Base-by-base conservation (phyloP, 805 yeast genomes). In the Hemisphaericaspora nanyangensis region DNA sequence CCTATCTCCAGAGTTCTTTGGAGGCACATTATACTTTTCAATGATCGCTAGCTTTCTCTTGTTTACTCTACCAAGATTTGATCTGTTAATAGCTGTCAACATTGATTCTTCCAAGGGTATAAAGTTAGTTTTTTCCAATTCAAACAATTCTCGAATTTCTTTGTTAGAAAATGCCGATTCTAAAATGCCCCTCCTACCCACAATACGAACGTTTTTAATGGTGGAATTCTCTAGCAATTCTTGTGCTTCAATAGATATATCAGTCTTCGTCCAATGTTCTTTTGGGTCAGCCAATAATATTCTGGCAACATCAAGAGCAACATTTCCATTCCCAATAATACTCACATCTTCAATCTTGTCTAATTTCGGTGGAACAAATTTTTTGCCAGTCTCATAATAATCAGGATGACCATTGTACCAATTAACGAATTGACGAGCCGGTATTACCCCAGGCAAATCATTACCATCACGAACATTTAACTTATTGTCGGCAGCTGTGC, bases 301-400 rank as follows among this genome's bases (percentile, higher is more conserved):
- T 38, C 99, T 68, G 1, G 96, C 88, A 4, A 93, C 79, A 57
- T 93, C 99, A 44, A 93, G 64, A 0, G 98, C 96, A 13, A 93
- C 99, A 56, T 93, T 93, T 33, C 99, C 99, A 59, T 90, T 91
- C 6, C 99, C 99, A n/a, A 93, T 75, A 24, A 93, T 82, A 0
- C 84, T 77, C 1, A 88, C 95, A 28, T 72, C 68, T 44, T 76
- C 73, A 3, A 81, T 80, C 22, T 72, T 62, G 2, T 72, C 70
- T 50, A 91, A 68, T n/a, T 80, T 79, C 5, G 87, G 84, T 8
- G 65, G 65, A 4, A 41, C 31, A 39, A 58, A 57, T 20, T 42
- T 34, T 12, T 41, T 37, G 16, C 69, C 60, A 12, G 70, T 56
- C 31, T 65, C 63, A 33, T 66, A 67, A 31, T 44, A 51, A 27